A percentile compares a stretch with the other conserved stretches of the same genome.
These are phyloP conservation scores for Phytophthora cryptogea DNA, from an alignment of 352 stramenopile species.

Conservation along the genomic window DNA sequence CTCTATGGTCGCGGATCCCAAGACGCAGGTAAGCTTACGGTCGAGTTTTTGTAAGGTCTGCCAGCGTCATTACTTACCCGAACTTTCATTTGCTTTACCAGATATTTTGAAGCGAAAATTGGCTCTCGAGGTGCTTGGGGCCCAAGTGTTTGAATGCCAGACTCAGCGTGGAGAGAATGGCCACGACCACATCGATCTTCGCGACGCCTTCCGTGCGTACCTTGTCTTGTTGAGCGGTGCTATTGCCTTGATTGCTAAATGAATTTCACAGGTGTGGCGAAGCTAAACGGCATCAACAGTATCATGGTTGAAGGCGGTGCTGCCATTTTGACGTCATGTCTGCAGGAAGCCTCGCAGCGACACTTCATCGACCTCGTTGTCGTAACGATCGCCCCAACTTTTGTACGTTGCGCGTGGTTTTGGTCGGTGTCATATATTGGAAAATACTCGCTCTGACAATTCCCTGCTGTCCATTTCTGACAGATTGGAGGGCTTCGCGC, in stretches of 20 bases:
- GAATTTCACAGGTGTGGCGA: constrained; percentile 37
- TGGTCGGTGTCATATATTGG: no score
- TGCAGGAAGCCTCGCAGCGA: constrained; percentile 37
- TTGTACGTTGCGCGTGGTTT: constrained; percentile 46
- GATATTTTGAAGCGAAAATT: constrained; percentile 40
- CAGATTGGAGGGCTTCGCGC: constrained; percentile 70
- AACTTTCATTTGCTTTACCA: constrained; percentile 10
- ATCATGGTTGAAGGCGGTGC: constrained; percentile 88
- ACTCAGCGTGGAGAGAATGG: constrained; percentile 20
- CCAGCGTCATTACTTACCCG: neutral
- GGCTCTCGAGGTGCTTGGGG: constrained; percentile 51
- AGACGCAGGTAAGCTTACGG: constrained; percentile 26
- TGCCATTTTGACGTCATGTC: constrained; percentile 73
- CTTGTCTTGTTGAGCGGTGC: neutral
- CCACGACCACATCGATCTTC: constrained; percentile 54
- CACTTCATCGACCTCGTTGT: constrained; percentile 73
- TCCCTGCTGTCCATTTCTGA: neutral
- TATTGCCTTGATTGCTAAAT: neutral
- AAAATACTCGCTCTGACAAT: neutral
- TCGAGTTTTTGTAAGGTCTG: no score
- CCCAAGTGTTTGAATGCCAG: constrained; percentile 46
- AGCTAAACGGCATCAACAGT: constrained; percentile 49
- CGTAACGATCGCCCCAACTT: constrained; percentile 80
- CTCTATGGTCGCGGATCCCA: constrained; percentile 39
- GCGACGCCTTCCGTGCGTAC: constrained; percentile 58